Evolutionary conservation across 1,139 yeast genomes (phyloP).

Genomic region (Lodderomyces metapsilosis): DNA sequence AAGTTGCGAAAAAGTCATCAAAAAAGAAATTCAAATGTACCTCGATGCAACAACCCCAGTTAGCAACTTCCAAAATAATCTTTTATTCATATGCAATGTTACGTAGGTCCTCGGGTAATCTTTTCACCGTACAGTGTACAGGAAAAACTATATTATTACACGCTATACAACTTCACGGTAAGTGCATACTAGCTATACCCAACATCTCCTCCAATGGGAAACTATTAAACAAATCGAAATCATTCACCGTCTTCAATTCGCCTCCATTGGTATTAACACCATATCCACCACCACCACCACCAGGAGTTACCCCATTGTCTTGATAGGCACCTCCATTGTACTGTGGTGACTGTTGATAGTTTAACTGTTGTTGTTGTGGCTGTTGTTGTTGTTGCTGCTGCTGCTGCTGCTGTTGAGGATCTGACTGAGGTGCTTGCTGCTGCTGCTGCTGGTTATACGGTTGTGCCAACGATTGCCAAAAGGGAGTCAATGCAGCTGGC

Average conservation of each 20-base stretch:
- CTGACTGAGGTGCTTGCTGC: neutral
- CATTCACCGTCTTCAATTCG: constrained; percentile 3
- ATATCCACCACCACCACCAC: neutral
- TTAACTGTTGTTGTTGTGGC: neutral
- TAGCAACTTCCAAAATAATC: too few species aligned
- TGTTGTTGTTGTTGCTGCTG: neutral
- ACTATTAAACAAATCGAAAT: constrained; percentile 6
- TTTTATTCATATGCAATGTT: too few species aligned
- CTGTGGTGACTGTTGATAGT: neutral
- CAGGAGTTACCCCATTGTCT: neutral
- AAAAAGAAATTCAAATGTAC: too few species aligned
- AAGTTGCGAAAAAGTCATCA: too few species aligned
- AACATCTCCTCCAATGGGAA: constrained; percentile 9
- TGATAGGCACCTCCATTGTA: neutral
- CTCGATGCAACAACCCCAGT: too few species aligned
- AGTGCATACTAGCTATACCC: constrained; percentile 4
- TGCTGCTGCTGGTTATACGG: neutral
- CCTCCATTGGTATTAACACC: neutral
- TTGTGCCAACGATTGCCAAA: neutral
- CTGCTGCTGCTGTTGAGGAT: neutral
- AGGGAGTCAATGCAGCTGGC: neutral
- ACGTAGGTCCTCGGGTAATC: too few species aligned
- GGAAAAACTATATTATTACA: too few species aligned
- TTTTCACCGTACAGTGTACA: too few species aligned
- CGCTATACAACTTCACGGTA: neutral